Evolutionary conservation across 1,139 yeast species (phyloP).

Genomic region (Blastobotrys persicus): DNA sequence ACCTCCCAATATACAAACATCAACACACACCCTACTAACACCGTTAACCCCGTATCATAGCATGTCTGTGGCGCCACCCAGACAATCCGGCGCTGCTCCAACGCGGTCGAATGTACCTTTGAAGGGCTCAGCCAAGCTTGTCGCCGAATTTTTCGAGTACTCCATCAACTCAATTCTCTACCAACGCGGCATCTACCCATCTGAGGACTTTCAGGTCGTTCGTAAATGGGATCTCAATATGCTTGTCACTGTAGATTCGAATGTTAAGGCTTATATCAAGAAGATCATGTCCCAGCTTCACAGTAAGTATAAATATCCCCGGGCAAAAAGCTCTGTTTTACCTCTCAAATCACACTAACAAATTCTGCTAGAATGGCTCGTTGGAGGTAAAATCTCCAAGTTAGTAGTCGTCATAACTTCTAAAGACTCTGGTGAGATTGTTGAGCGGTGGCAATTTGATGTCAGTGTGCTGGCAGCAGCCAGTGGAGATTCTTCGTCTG

Average conservation of each 20-base stretch:
- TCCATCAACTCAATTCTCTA: constrained; percentile 77
- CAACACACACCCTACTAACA: neutral
- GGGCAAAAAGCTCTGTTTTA: too few relatives aligned
- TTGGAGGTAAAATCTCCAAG: constrained; percentile 64
- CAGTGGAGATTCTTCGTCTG: constrained; percentile 14
- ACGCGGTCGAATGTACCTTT: constrained; percentile 27
- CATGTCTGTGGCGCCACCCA: constrained; percentile 22
- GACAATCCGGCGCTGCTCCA: constrained; percentile 20
- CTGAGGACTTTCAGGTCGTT: constrained; percentile 79
- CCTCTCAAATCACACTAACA: neutral
- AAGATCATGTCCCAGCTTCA: constrained; percentile 73
- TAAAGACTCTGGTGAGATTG: constrained; percentile 62
- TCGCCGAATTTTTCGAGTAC: constrained; percentile 81
- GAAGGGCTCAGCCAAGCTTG: constrained; percentile 68
- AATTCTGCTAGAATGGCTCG: constrained; percentile 74
- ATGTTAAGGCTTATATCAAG: constrained; percentile 66
- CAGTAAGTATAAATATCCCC: constrained; percentile 39
- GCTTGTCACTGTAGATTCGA: constrained; percentile 72
- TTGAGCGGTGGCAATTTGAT: constrained; percentile 87
- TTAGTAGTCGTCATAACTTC: constrained; percentile 71
- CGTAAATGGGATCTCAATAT: constrained; percentile 78
- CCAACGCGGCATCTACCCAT: constrained; percentile 88
- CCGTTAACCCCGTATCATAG: neutral
- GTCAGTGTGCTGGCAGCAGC: constrained; percentile 45
- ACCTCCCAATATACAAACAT: neutral